Percentiles rank a stretch among this genome's conserved stretches.
These are phyloP conservation scores for Dendrocalamus latiflorus DNA, from an alignment of 202 grass and related monocot species.

Conservation along the genomic window DNA sequence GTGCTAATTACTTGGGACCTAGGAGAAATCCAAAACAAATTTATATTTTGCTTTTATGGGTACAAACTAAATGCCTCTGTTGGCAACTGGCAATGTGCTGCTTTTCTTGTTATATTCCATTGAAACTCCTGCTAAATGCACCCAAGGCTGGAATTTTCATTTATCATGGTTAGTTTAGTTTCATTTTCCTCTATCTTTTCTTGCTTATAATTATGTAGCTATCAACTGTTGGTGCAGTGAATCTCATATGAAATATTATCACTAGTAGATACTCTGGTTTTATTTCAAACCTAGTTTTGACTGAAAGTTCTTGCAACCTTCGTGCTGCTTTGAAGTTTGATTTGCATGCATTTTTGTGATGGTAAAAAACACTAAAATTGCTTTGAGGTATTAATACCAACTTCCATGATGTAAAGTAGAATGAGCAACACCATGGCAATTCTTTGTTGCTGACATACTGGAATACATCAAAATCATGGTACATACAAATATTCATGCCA, in stretches of 20 bases:
- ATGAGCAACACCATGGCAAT: neutral
- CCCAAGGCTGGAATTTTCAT: neutral
- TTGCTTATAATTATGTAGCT: neutral
- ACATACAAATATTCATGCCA: neutral
- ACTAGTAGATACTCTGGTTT: neutral
- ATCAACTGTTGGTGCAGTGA: neutral
- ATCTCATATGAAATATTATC: neutral
- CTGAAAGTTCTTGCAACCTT: neutral
- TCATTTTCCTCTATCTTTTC: neutral
- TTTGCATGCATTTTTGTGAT: neutral
- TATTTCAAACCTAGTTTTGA: neutral
- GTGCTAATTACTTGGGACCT: neutral
- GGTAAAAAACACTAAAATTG: neutral
- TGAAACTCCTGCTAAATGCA: neutral
- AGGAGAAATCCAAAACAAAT: neutral
- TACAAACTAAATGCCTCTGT: neutral
- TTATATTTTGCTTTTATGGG: neutral
- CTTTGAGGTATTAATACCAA: neutral
- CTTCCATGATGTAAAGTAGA: neutral
- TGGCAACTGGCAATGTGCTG: neutral
- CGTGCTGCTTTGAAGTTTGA: neutral
- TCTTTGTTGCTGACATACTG: neutral
- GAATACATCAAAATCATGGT: neutral
- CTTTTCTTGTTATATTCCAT: too few relatives aligned
- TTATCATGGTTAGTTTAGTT: neutral